Percentiles rank a stretch among this genome's conserved stretches.
Evolutionary conservation across 2,329 filamentous ascomycete genomes (phyloP).

Genomic region (Aspergillus pseudotamarii): DNA sequence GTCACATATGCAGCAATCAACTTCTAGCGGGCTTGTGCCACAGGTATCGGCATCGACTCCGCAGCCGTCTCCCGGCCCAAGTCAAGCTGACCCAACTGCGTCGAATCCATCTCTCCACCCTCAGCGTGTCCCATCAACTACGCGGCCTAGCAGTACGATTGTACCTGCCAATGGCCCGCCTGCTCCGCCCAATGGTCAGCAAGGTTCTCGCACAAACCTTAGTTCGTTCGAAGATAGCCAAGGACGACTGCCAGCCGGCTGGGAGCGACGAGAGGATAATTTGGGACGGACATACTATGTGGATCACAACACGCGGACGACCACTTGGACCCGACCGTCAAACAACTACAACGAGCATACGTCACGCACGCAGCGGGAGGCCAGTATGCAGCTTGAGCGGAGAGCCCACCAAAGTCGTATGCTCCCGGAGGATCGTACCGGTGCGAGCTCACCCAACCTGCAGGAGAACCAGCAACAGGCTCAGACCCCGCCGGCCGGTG

Average conservation of each 20-base stretch:
- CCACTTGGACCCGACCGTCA: conserved; percentile 93
- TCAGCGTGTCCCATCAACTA: conserved; percentile 37
- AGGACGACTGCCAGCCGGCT: conserved; percentile 86
- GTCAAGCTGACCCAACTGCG: conserved; percentile 31
- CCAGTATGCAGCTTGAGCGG: conserved; percentile 89
- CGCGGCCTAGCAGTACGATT: conserved; percentile 43
- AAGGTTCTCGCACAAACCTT: conserved; percentile 60
- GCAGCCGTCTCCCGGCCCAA: conserved; percentile 30
- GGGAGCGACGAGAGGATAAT: conserved; percentile 95
- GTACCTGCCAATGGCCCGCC: conserved; percentile 43
- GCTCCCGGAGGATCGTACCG: conserved; percentile 91
- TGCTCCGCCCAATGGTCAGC: conserved; percentile 37
- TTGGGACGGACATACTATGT: conserved; percentile 96
- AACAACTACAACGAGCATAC: conserved; percentile 74
- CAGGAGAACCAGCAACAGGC: conserved; percentile 51
- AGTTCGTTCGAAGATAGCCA: conserved; percentile 97
- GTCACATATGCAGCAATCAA: conserved; percentile 36
- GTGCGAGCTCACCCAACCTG: conserved; percentile 84
- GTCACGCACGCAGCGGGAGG: conserved; percentile 78
- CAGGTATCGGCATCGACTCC: conserved; percentile 33
- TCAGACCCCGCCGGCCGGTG: conserved; percentile 48
- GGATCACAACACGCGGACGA: conserved; percentile 94
- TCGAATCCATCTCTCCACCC: conserved; percentile 39
- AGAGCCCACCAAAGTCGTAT: conserved; percentile 94
- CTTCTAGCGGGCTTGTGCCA: conserved; percentile 43